These are phyloP conservation scores for Periconia sp. DNA, from an alignment of 2,329 filamentous ascomycete species.

Conservation along the genomic window DNA sequence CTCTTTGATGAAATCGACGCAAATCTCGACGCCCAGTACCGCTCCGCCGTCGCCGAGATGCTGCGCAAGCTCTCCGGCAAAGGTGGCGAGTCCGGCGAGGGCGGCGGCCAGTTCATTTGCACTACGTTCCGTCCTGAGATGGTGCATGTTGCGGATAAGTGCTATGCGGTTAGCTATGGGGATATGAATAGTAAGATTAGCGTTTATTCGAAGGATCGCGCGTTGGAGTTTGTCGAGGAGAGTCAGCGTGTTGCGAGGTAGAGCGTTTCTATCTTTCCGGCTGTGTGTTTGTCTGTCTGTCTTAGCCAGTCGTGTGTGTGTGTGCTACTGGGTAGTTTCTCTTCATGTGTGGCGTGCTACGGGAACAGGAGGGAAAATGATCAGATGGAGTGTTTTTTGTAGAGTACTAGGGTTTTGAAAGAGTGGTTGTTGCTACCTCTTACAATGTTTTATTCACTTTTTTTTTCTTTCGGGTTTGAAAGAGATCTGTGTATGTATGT, in stretches of 20 bases:
- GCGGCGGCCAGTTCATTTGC: slow-evolving; percentile 86
- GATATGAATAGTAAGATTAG: slow-evolving; percentile 95
- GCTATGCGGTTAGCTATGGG: slow-evolving; percentile 89
- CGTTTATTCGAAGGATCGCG: slow-evolving; percentile 83
- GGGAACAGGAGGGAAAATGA: too few species aligned
- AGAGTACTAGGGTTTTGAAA: too few species aligned
- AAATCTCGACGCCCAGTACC: slow-evolving; percentile 96
- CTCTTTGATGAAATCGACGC: slow-evolving; percentile 99
- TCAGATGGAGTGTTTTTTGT: too few species aligned
- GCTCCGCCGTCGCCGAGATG: slow-evolving; percentile 90
- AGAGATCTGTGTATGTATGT: too few species aligned
- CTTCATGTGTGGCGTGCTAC: too few species aligned
- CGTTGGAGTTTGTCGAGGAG: slow-evolving; percentile 91
- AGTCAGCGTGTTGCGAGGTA: slow-evolving; percentile 54
- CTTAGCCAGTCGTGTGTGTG: too few species aligned
- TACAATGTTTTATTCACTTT: too few species aligned
- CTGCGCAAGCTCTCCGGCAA: slow-evolving; percentile 60
- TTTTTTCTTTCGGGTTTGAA: too few species aligned
- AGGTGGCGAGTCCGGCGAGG: slow-evolving; percentile 44
- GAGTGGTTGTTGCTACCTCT: too few species aligned
- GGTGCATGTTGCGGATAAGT: slow-evolving; percentile 92
- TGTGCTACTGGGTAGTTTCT: too few species aligned
- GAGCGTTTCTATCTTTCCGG: too few species aligned
- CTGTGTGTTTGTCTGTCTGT: too few species aligned
- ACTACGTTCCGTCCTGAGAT: slow-evolving; percentile 98